phyloP scores from a whole-genome alignment of 495 filamentous ascomycete species.

The Chlorociboria aeruginascens region DNA sequence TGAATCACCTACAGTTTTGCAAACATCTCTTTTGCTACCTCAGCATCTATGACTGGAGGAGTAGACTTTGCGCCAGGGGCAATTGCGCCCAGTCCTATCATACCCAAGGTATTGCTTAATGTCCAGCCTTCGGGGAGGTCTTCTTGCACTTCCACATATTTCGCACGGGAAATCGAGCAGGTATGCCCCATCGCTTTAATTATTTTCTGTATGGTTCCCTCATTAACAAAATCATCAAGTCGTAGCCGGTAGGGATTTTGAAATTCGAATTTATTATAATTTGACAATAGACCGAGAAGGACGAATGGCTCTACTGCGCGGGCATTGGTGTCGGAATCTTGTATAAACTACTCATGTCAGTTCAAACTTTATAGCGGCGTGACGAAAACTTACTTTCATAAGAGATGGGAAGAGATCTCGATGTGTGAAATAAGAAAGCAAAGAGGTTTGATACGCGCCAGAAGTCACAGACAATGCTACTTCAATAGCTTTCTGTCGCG shows the following conservation, averaged over 20 bases:
- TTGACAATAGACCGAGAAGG: slow-evolving; percentile 79
- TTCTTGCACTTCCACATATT: slow-evolving; percentile 83
- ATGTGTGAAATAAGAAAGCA: slow-evolving; percentile 92
- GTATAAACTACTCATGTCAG: slow-evolving; percentile 53
- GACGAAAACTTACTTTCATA: slow-evolving; percentile 60
- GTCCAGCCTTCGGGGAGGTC: slow-evolving; percentile 89
- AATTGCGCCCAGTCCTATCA: slow-evolving; percentile 73
- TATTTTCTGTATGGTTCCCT: slow-evolving; percentile 72
- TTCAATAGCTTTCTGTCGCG: slow-evolving; percentile 69
- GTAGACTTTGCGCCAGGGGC: slow-evolving; percentile 54
- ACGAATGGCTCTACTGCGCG: slow-evolving; percentile 64
- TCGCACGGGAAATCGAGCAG: slow-evolving; percentile 50
- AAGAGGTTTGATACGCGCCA: slow-evolving; percentile 84
- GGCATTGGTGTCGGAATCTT: slow-evolving; percentile 56
- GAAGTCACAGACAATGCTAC: slow-evolving; percentile 77
- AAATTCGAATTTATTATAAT: slow-evolving; percentile 99
- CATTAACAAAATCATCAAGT: slow-evolving; percentile 96
- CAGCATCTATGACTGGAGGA: slow-evolving; percentile 43
- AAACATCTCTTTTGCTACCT: slow-evolving; percentile 72
- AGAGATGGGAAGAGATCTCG: slow-evolving; percentile 87
- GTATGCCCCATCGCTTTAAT: slow-evolving; percentile 59
- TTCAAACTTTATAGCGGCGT: background rate
- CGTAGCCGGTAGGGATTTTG: slow-evolving; percentile 93
- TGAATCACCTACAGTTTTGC: slow-evolving; percentile 33
- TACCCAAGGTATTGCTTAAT: slow-evolving; percentile 62